These are phyloP conservation scores for Protea cynaroides DNA, from an alignment of 164 flowering plant genomes.

Conservation along the genomic window DNA sequence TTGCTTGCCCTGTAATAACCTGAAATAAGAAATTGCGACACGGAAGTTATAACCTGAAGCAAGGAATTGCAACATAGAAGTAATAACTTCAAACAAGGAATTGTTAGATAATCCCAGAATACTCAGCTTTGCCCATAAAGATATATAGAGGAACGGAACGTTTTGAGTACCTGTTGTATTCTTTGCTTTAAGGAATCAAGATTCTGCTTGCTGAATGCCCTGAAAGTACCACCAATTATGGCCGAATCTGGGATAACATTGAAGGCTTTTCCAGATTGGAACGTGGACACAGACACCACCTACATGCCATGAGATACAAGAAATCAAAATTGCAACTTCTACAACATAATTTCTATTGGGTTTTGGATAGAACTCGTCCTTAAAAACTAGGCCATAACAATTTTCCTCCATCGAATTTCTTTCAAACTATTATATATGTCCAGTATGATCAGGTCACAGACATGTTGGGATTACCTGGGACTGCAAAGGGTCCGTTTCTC, in stretches of 20 bases:
- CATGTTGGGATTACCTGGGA: conserved; percentile 37
- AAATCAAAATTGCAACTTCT: background rate
- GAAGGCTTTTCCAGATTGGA: conserved; percentile 44
- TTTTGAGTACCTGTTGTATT: conserved; percentile 46
- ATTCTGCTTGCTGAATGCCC: conserved; percentile 41
- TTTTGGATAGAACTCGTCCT: too few relatives aligned
- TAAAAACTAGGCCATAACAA: too few relatives aligned
- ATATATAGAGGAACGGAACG: too few relatives aligned
- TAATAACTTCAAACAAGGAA: too few relatives aligned
- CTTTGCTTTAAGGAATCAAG: conserved; percentile 36
- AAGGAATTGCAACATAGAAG: background rate
- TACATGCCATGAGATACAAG: conserved; percentile 13
- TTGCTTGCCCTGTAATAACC: conserved; percentile 51
- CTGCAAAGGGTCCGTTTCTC: conserved; percentile 65
- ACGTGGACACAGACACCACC: conserved; percentile 56
- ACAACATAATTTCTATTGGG: background rate
- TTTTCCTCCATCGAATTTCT: too few relatives aligned
- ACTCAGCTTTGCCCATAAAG: background rate
- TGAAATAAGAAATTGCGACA: conserved; percentile 4
- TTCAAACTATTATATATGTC: background rate
- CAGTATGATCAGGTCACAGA: background rate
- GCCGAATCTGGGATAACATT: conserved; percentile 55
- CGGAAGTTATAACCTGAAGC: background rate
- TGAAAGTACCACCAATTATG: conserved; percentile 51
- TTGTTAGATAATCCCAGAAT: too few relatives aligned